Evolutionary conservation across 75 land plant genomes (phyloP), one percentile per base, ranked within the genome.

Genomic region (Sequoia sempervirens): DNA sequence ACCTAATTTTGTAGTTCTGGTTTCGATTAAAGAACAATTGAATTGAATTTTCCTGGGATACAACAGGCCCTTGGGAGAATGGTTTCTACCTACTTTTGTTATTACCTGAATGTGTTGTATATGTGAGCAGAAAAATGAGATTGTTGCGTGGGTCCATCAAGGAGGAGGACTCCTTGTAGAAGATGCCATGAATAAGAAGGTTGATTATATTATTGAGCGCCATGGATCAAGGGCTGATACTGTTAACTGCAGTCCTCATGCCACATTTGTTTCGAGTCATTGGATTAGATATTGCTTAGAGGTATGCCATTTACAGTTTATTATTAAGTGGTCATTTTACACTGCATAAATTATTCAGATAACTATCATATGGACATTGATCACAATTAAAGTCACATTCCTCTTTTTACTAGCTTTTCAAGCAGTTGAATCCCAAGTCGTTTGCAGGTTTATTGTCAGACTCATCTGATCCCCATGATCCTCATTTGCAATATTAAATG

Each of bases 221-320:
- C 99, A 97, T 89, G 98, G 99, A 74, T 46, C 83, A 68, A 30
- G 46, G 28, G 68, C 81, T 11, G 70, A 40, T 30, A 56, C 68
- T 58, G 28, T 78, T 47, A 26, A 52, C 74, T 47, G 7, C 34
- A 41, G 26, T 68, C 74, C 85, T 43, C 83, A 84, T 70, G 80
- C 82, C 73, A 90, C 84, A 83, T 28, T 79, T 81, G 91, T 98
- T 66, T 93, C 99, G 2, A 91, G 84, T 84, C 96, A 96, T 53
- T 98, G 99, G 99, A 85, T 96, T 45, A 78, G 87, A 4, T 92
- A 83, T 83, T 98, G 92, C 82, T 82, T 96, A 70, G 91, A 96
- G 97, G 99, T 96, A 90, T 17, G 56, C 50, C 15, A 32, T 32
- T 69, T 32, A 8, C 11, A 30, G 15, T 32, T 70, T 70, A 32